These are phyloP conservation scores for Nannochloris sp. DNA, from an alignment of 139 green algal genomes.

Conservation along the genomic window DNA sequence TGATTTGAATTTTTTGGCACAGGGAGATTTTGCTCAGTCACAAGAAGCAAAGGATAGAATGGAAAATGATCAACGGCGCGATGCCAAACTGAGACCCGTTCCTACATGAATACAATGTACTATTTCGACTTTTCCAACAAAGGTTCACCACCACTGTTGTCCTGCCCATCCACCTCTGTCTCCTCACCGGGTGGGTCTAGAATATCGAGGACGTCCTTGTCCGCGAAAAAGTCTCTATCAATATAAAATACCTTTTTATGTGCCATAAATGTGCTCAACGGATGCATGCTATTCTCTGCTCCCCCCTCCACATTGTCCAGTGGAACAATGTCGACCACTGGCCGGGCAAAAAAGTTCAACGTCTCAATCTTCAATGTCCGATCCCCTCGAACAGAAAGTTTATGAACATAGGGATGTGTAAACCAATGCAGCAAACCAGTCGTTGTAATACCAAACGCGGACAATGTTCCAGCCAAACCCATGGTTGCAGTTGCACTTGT, in stretches of 20 bases:
- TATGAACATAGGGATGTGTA: slow-evolving; percentile 23
- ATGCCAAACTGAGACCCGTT: slow-evolving; percentile 36
- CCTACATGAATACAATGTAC: neutral
- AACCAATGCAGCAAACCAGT: slow-evolving; percentile 42
- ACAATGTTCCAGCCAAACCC: slow-evolving; percentile 29
- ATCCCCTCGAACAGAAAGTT: neutral
- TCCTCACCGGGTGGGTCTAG: slow-evolving; percentile 17
- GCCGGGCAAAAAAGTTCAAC: slow-evolving; percentile 22
- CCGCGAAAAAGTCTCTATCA: slow-evolving; percentile 24
- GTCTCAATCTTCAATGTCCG: slow-evolving; percentile 8
- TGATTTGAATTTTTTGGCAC: slow-evolving; percentile 44
- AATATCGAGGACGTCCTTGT: slow-evolving; percentile 28
- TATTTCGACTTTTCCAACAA: slow-evolving; percentile 1
- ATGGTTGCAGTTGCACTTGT: slow-evolving; percentile 24
- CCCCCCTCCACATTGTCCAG: slow-evolving; percentile 12
- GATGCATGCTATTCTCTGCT: slow-evolving; percentile 25
- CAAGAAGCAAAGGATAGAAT: slow-evolving; percentile 40
- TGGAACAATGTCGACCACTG: slow-evolving; percentile 6
- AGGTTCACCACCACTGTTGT: neutral
- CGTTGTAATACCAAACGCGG: slow-evolving; percentile 38
- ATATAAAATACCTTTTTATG: slow-evolving; percentile 24
- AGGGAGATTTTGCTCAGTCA: slow-evolving; percentile 18
- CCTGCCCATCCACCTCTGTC: neutral
- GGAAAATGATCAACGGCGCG: slow-evolving; percentile 40
- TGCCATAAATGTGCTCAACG: slow-evolving; percentile 31